phyloP scores from a whole-genome alignment of 768 basidiomycete genomes.

The Mycena amicta region DNA sequence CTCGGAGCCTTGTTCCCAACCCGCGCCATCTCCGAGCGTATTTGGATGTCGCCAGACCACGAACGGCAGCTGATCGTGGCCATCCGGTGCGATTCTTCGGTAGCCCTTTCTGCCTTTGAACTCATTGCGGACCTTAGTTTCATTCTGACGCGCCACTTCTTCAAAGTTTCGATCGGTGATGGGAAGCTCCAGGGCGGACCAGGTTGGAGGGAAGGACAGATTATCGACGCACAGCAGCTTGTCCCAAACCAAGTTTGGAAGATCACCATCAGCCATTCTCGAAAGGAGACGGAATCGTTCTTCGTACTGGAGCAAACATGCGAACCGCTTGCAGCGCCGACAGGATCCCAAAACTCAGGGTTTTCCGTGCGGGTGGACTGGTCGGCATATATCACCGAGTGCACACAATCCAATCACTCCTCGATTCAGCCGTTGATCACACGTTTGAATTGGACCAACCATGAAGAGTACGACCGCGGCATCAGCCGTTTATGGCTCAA shows the following conservation, averaged over 20 bases:
- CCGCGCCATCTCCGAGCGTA: constrained; percentile 39
- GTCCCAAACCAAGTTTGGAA: constrained; percentile 64
- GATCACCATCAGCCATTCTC: constrained; percentile 37
- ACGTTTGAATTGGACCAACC: constrained; percentile 63
- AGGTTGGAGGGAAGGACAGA: constrained; percentile 37
- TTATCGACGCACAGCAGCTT: constrained; percentile 56
- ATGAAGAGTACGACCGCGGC: constrained; percentile 69
- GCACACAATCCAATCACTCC: constrained; percentile 3
- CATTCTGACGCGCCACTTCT: constrained; percentile 64
- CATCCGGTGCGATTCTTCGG: constrained; percentile 46
- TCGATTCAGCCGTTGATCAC: constrained; percentile 36
- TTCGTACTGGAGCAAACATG: constrained; percentile 74
- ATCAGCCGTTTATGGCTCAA: constrained; percentile 69
- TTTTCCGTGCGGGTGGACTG: constrained; percentile 60
- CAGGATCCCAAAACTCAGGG: neutral
- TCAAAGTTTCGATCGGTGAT: constrained; percentile 56
- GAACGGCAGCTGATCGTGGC: constrained; percentile 58
- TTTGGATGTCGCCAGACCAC: constrained; percentile 67
- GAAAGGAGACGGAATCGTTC: constrained; percentile 34
- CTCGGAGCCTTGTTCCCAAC: constrained; percentile 41
- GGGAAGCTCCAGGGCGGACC: constrained; percentile 25
- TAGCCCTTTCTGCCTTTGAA: neutral
- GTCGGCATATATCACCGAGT: constrained; percentile 55
- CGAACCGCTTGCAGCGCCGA: constrained; percentile 38
- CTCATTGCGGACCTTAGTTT: constrained; percentile 45